Conservation (phyloP, 2,329 filamentous ascomycete genomes). For the Teratosphaeria epicoccoides region DNA sequence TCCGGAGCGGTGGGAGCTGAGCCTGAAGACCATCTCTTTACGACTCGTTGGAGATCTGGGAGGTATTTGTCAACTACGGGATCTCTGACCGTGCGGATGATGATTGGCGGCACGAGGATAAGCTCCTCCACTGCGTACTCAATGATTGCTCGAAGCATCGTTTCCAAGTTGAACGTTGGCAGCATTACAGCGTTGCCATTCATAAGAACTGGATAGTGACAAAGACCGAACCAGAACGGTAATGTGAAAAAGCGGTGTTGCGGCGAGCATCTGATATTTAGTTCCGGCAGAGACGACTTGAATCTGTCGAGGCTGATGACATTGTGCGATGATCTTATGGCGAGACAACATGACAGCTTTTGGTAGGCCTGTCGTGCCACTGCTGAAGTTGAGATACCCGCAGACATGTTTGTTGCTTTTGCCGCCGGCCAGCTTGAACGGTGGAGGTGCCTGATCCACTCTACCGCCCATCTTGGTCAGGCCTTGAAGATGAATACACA, state of each 20-base stretch:
- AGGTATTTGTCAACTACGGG: slow-evolving; percentile 44
- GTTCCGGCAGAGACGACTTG: slow-evolving; percentile 36
- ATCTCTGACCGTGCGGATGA: slow-evolving; percentile 51
- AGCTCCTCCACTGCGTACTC: slow-evolving; percentile 44
- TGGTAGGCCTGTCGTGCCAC: slow-evolving; percentile 33
- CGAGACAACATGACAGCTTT: slow-evolving; percentile 37
- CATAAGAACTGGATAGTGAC: slow-evolving; percentile 51
- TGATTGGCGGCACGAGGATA: slow-evolving; percentile 48
- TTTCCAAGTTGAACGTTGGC: slow-evolving; percentile 49
- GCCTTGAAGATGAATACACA: slow-evolving; percentile 33
- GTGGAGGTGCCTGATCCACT: slow-evolving; percentile 29
- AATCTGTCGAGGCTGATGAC: slow-evolving; percentile 44
- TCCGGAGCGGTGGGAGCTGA: slow-evolving; percentile 49
- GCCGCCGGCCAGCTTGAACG: slow-evolving; percentile 39
- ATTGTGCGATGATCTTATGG: slow-evolving; percentile 46
- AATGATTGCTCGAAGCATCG: slow-evolving; percentile 42
- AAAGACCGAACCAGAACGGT: slow-evolving; percentile 50
- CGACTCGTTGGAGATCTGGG: slow-evolving; percentile 31
- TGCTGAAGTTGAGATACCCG: slow-evolving; percentile 39
- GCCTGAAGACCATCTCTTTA: slow-evolving; percentile 49
- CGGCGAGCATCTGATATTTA: slow-evolving; percentile 40
- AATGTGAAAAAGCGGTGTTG: slow-evolving; percentile 50
- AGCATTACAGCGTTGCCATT: slow-evolving; percentile 55
- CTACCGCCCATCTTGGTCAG: slow-evolving; percentile 30
- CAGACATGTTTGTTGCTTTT: slow-evolving; percentile 44